phyloP scores from a whole-genome alignment of 2,329 filamentous ascomycete genomes.

The Nigrospora osmanthi region DNA sequence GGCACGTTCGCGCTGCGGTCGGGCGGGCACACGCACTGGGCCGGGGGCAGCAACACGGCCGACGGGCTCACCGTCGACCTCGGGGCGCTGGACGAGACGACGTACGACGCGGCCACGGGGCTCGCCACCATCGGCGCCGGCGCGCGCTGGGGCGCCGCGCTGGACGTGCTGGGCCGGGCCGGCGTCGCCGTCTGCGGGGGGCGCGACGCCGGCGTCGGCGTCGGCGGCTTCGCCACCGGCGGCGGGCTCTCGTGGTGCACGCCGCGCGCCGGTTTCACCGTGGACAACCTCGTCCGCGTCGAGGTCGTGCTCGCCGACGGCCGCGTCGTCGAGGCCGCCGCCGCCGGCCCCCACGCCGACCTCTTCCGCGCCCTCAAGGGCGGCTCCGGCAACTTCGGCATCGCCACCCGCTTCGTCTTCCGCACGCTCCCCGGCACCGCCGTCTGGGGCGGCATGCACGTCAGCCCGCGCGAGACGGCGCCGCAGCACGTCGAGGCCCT shows the following conservation, averaged over 20 bases:
- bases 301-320: slow-evolving; percentile 21
- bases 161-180: neutral
- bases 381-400: slow-evolving; percentile 12
- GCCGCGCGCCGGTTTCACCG: slow-evolving; percentile 17
- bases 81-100: slow-evolving; percentile 4
- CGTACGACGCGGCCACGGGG: neutral
- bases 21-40: slow-evolving; percentile 29
- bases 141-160: slow-evolving; percentile 8
- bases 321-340: slow-evolving; percentile 13
- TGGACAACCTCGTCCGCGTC: slow-evolving; percentile 16
- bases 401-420: neutral
- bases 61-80: slow-evolving; percentile 21
- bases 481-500: neutral
- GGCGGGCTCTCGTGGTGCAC: slow-evolving; percentile 31
- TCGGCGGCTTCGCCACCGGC: slow-evolving; percentile 24
- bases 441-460: neutral
- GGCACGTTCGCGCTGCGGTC: slow-evolving; percentile 26
- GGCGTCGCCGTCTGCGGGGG: slow-evolving; percentile 11
- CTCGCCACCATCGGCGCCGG: slow-evolving; percentile 17
- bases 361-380: slow-evolving; percentile 27
- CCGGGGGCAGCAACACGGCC: slow-evolving; percentile 21
- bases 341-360: slow-evolving; percentile 10
- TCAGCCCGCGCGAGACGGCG: neutral
- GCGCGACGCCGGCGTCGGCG: slow-evolving; percentile 20
- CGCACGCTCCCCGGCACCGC: neutral